A percentile compares a stretch with the other conserved stretches of the same genome.
Evolutionary conservation across 2,329 filamentous ascomycete genomes (phyloP).

Genomic region (Bipolaris sorokiniana): DNA sequence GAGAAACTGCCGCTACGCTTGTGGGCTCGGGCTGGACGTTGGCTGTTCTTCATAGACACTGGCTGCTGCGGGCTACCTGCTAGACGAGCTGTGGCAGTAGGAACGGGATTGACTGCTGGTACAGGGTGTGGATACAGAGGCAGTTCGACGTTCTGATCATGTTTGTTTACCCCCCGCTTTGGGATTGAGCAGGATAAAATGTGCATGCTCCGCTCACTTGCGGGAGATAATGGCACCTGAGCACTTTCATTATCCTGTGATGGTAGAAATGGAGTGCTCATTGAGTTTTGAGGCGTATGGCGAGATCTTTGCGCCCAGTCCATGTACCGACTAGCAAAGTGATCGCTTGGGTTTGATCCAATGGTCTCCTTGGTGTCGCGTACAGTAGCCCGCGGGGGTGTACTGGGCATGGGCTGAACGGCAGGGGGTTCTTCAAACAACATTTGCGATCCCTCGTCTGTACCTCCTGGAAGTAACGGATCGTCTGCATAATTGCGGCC

Average conservation of each 20-base stretch:
- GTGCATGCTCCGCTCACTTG: slow-evolving; percentile 61
- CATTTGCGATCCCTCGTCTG: slow-evolving; percentile 55
- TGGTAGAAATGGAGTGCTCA: slow-evolving; percentile 43
- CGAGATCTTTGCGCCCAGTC: slow-evolving; percentile 47
- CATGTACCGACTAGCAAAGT: slow-evolving; percentile 47
- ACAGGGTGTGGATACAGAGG: slow-evolving; percentile 49
- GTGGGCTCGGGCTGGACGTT: slow-evolving; percentile 59
- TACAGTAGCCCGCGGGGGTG: slow-evolving; percentile 32
- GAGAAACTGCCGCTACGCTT: slow-evolving; percentile 88
- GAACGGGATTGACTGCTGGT: slow-evolving; percentile 41
- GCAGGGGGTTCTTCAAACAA: slow-evolving; percentile 31
- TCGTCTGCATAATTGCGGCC: slow-evolving; percentile 64
- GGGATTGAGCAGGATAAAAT: slow-evolving; percentile 67
- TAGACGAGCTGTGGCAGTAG: slow-evolving; percentile 37
- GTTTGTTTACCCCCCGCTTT: slow-evolving; percentile 48
- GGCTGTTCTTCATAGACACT: slow-evolving; percentile 33
- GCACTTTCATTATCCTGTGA: slow-evolving; percentile 40
- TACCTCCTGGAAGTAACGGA: slow-evolving; percentile 75
- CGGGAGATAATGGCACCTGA: slow-evolving; percentile 52
- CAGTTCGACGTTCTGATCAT: slow-evolving; percentile 48
- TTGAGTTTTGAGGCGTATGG: slow-evolving; percentile 47
- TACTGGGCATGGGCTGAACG: slow-evolving; percentile 25
- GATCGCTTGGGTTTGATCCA: slow-evolving; percentile 47
- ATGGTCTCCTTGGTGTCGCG: slow-evolving; percentile 44
- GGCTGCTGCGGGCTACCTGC: slow-evolving; percentile 39